Percentiles rank a stretch among this genome's conserved stretches.
phyloP scores from a whole-genome alignment of 2,329 filamentous ascomycete genomes.

The Tympanopsis confertula region DNA sequence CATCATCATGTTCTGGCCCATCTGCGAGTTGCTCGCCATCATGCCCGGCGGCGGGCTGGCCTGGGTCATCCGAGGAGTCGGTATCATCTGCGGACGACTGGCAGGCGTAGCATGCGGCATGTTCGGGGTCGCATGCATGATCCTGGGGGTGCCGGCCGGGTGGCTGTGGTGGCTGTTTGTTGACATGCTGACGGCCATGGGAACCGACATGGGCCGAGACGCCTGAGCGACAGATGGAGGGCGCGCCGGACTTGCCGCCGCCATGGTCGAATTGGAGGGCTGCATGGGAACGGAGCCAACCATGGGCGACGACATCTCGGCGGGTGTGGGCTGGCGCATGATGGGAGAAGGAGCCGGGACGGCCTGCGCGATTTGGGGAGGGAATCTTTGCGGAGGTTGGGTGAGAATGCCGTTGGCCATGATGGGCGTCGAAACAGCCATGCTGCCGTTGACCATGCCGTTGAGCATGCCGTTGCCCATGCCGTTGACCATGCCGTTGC shows the following conservation, averaged over 20 bases:
- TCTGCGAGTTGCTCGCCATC: slow-evolving; percentile 44
- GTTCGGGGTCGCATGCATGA: slow-evolving; percentile 49
- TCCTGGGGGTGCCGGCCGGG: slow-evolving; percentile 48
- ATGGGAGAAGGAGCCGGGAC: slow-evolving; percentile 57
- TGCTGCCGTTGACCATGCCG: slow-evolving; percentile 17
- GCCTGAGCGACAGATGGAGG: slow-evolving; percentile 56
- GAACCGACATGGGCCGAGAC: slow-evolving; percentile 40
- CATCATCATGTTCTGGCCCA: slow-evolving; percentile 40
- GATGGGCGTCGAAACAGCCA: slow-evolving; percentile 19
- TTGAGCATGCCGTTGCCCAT: slow-evolving; percentile 24
- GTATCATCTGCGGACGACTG: slow-evolving; percentile 33
- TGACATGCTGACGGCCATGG: slow-evolving; percentile 52
- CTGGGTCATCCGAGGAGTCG: slow-evolving; percentile 52
- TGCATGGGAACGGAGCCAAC: slow-evolving; percentile 53
- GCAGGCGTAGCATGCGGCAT: slow-evolving; percentile 49
- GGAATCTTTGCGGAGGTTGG: slow-evolving; percentile 33
- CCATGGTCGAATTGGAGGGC: slow-evolving; percentile 52
- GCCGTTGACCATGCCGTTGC: slow-evolving; percentile 20
- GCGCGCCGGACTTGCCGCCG: slow-evolving; percentile 51
- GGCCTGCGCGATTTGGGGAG: slow-evolving; percentile 45
- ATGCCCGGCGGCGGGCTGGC: slow-evolving; percentile 48
- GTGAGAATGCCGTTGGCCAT: slow-evolving; percentile 25
- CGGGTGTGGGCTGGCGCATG: slow-evolving; percentile 49
- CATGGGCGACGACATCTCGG: slow-evolving; percentile 55
- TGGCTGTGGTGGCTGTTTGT: slow-evolving; percentile 58